These are phyloP conservation scores for Penicillium sp. DNA, from an alignment of 2,329 filamentous ascomycete species.

Conservation along the genomic window DNA sequence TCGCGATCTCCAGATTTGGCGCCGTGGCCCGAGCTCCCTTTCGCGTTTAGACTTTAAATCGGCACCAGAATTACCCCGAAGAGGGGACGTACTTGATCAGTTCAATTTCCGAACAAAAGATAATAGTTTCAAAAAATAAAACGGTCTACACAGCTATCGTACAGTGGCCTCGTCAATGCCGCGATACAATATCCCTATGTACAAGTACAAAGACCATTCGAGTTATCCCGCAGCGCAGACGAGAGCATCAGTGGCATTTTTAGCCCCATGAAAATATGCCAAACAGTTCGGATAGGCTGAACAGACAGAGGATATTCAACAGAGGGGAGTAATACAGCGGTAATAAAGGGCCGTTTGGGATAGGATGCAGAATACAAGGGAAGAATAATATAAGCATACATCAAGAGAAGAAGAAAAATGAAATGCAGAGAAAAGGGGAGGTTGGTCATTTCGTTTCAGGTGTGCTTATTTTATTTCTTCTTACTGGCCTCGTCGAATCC, in stretches of 20 bases:
- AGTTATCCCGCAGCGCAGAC: background rate
- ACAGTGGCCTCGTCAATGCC: constrained; percentile 20
- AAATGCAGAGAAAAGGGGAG: background rate
- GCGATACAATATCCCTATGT: constrained; percentile 16
- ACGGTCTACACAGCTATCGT: constrained; percentile 14
- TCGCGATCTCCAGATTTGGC: constrained; percentile 44
- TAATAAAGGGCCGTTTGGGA: background rate
- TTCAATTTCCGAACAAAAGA: background rate
- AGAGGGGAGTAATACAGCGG: constrained; percentile 13
- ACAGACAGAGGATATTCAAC: constrained; percentile 6
- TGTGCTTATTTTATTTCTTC: constrained; percentile 29
- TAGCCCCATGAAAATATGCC: constrained; percentile 22
- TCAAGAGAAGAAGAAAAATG: constrained; percentile 8
- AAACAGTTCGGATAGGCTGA: constrained; percentile 1
- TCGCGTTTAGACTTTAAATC: constrained; percentile 20
- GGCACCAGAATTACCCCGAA: background rate
- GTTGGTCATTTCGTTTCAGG: constrained; percentile 14
- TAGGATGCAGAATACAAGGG: constrained; percentile 6
- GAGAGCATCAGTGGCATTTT: constrained; percentile 1
- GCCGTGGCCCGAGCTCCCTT: constrained; percentile 42
- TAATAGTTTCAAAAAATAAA: background rate
- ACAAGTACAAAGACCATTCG: constrained; percentile 17
- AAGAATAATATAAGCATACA: constrained; percentile 8
- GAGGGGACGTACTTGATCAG: background rate
- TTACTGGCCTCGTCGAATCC: constrained; percentile 51